These are phyloP conservation scores for Fusarium armeniacum DNA, from an alignment of 2,329 filamentous ascomycete species.

Conservation along the genomic window DNA sequence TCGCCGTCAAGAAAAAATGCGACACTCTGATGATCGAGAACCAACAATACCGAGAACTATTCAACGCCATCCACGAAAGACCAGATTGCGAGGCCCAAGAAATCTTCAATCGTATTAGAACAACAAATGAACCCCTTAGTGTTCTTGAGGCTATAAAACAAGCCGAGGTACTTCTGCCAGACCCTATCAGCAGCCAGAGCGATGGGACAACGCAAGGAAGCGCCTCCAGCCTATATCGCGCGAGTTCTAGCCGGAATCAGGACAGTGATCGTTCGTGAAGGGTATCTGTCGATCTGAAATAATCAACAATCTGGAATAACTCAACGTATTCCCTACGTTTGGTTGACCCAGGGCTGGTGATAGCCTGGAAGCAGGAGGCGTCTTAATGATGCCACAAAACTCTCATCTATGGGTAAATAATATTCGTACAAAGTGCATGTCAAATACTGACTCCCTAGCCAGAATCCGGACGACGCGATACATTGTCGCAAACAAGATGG, in stretches of 20 bases:
- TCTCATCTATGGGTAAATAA: constrained; percentile 3
- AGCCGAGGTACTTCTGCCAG: constrained; percentile 15
- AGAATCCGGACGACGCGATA: neutral
- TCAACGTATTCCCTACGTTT: neutral
- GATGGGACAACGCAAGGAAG: neutral
- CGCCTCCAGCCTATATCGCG: neutral
- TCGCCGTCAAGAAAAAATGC: constrained; percentile 23
- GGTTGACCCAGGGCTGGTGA: neutral
- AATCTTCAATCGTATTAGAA: constrained; percentile 15
- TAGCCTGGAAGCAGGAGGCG: neutral
- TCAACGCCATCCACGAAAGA: constrained; percentile 19
- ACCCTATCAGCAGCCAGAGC: neutral
- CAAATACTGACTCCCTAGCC: neutral
- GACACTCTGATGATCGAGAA: constrained; percentile 22
- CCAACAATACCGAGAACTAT: constrained; percentile 29
- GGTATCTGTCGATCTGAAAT: neutral
- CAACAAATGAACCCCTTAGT: constrained; percentile 8
- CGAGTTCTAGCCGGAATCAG: constrained; percentile 8
- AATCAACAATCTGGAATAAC: neutral
- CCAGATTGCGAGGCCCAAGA: constrained; percentile 22
- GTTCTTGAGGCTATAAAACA: constrained; percentile 18
- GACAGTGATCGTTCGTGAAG: constrained; percentile 1
- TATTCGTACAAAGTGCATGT: neutral
- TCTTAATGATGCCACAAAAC: neutral
- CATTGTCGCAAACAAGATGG: neutral